Conservation (phyloP, 768 basidiomycete species). For the Baorangia bicolor region DNA sequence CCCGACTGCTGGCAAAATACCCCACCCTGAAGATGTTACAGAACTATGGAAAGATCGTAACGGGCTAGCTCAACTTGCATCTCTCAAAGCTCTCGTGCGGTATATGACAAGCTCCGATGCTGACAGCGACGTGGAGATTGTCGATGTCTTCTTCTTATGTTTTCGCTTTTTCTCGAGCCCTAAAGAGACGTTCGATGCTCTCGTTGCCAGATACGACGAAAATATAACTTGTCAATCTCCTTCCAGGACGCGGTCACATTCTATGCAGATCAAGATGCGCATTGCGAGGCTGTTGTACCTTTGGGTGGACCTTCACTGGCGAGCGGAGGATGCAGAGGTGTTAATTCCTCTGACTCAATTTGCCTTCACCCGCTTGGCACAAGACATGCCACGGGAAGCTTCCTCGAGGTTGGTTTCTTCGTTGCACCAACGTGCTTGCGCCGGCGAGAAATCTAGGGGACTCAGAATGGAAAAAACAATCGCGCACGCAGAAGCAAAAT, state of each 20-base stretch:
- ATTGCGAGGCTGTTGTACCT: slow-evolving; percentile 58
- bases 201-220: slow-evolving; percentile 52
- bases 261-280: slow-evolving; percentile 52
- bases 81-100: slow-evolving; percentile 43
- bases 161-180: slow-evolving; percentile 70
- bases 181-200: slow-evolving; percentile 39
- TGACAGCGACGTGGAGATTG: slow-evolving; percentile 42
- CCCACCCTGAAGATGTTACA: slow-evolving; percentile 28
- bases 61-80: slow-evolving; percentile 33
- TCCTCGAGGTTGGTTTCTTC: slow-evolving; percentile 29
- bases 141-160: slow-evolving; percentile 61
- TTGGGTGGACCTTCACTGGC: slow-evolving; percentile 78
- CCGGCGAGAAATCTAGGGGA: slow-evolving; percentile 24
- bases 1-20: slow-evolving; percentile 29
- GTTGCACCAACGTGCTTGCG: slow-evolving; percentile 28
- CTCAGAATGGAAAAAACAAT: slow-evolving; percentile 27
- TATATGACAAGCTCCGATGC: slow-evolving; percentile 45
- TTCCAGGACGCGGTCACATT: slow-evolving; percentile 40
- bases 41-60: slow-evolving; percentile 31
- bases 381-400: slow-evolving; percentile 31
- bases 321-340: slow-evolving; percentile 43
- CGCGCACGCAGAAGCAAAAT: slow-evolving; percentile 20
- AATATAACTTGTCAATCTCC: slow-evolving; percentile 14
- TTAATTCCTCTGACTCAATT: slow-evolving; percentile 33
- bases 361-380: slow-evolving; percentile 29